These are phyloP conservation scores for Stereocaulon alpinum DNA, from an alignment of 495 filamentous ascomycete genomes.

Conservation along the genomic window DNA sequence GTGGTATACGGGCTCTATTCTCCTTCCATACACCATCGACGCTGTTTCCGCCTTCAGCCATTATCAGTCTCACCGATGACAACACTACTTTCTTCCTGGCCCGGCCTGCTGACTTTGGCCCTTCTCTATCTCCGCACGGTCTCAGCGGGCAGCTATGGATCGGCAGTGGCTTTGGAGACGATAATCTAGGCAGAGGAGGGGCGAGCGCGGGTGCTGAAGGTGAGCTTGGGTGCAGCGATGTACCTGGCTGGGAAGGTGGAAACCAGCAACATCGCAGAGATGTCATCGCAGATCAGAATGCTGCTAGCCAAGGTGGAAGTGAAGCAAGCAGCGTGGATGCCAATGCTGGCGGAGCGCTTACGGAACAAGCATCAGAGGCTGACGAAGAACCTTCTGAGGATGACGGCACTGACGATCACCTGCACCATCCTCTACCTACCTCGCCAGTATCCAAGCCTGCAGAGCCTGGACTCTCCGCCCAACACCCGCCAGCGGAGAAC, in stretches of 20 bases:
- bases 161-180: slow-evolving; percentile 79
- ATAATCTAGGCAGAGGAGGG: slow-evolving; percentile 49
- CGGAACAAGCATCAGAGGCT: not conserved
- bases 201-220: slow-evolving; percentile 51
- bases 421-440: slow-evolving; percentile 56
- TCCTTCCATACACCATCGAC: slow-evolving; percentile 59
- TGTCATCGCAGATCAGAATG: slow-evolving; percentile 1
- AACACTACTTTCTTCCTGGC: slow-evolving; percentile 95
- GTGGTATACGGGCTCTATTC: slow-evolving; percentile 45
- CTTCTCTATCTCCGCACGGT: slow-evolving; percentile 60
- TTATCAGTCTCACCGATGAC: slow-evolving; percentile 93
- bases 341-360: slow-evolving; percentile 10
- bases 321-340: not conserved
- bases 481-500: slow-evolving; percentile 33
- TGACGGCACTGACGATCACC: slow-evolving; percentile 88
- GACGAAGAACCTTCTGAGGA: slow-evolving; percentile 33
- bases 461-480: slow-evolving; percentile 23
- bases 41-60: slow-evolving; percentile 86
- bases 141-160: slow-evolving; percentile 83
- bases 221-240: slow-evolving; percentile 94
- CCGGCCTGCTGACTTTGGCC: slow-evolving; percentile 87
- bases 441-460: slow-evolving; percentile 36
- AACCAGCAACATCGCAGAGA: slow-evolving; percentile 27
- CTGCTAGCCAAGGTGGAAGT: slow-evolving; percentile 11
- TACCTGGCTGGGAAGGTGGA: slow-evolving; percentile 76